Evolutionary conservation across 805 yeast species (phyloP).

Genomic region (Candida morakotiae): DNA sequence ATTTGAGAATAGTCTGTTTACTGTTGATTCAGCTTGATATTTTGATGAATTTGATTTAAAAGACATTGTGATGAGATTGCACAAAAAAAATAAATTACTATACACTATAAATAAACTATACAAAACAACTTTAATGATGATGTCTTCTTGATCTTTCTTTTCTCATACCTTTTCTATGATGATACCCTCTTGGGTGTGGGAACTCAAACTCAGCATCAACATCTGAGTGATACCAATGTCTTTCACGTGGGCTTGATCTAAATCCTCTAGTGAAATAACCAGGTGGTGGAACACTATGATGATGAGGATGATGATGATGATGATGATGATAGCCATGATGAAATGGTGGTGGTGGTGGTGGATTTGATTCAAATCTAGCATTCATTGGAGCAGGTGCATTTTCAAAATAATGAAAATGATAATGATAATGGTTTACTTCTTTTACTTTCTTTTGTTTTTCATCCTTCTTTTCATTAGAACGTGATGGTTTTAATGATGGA

Average conservation of each 20-base stretch:
- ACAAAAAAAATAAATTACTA: background rate
- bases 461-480: background rate
- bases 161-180: background rate
- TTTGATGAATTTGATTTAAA: slow-evolving; percentile 26
- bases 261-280: background rate
- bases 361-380: background rate
- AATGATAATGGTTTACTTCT: background rate
- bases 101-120: background rate
- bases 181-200: background rate
- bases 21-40: slow-evolving; percentile 34
- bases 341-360: background rate
- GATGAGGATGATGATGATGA: background rate
- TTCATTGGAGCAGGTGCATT: too few species aligned
- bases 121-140: background rate
- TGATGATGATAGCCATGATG: background rate
- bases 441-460: too few species aligned
- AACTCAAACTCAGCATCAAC: too few species aligned
- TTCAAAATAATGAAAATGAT: slow-evolving; percentile 1
- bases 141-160: background rate
- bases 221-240: too few species aligned
- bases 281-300: background rate
- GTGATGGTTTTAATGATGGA: background rate
- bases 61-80: slow-evolving; percentile 14
- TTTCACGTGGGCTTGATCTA: too few species aligned
- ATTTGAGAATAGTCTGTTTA: slow-evolving; percentile 30